phyloP scores from a whole-genome alignment of 2,329 filamentous ascomycete species.

The Aspergillus pseudoglaucus region DNA sequence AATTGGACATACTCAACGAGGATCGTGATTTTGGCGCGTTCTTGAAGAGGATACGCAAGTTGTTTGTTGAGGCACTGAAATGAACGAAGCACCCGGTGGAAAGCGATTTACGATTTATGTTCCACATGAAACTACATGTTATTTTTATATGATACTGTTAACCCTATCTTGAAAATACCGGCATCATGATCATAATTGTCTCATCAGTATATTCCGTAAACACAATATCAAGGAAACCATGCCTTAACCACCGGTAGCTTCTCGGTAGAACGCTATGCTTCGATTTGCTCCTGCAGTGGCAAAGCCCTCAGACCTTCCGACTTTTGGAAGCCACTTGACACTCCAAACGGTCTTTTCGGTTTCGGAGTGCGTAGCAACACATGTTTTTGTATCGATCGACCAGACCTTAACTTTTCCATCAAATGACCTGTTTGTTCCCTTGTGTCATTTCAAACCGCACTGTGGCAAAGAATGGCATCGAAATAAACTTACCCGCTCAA shows the following conservation, averaged over 20 bases:
- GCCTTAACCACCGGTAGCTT: conserved; percentile 63
- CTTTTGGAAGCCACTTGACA: conserved; percentile 75
- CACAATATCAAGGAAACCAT: background rate
- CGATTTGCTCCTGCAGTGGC: conserved; percentile 70
- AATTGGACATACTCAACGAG: conserved; percentile 54
- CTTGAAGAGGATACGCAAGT: conserved; percentile 56
- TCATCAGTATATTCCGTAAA: conserved; percentile 4
- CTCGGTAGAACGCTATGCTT: conserved; percentile 74
- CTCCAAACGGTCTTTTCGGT: conserved; percentile 79
- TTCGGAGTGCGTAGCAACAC: conserved; percentile 90
- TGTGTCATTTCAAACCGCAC: conserved; percentile 6
- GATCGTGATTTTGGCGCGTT: conserved; percentile 54
- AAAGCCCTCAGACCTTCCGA: conserved; percentile 59
- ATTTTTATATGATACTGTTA: background rate
- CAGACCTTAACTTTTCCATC: conserved; percentile 96
- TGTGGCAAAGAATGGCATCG: background rate
- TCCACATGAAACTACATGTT: background rate
- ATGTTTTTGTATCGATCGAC: conserved; percentile 75
- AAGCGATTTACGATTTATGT: background rate
- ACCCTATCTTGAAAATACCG: background rate
- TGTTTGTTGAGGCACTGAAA: conserved; percentile 53
- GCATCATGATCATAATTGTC: background rate
- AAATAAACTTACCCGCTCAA: conserved; percentile 61
- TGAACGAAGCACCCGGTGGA: conserved; percentile 15
- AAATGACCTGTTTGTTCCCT: conserved; percentile 50